Evolutionary conservation across 371 early-diverging fungal species (phyloP), one percentile per base, ranked within the genome.

Genomic region (Mucor velutinosus): DNA sequence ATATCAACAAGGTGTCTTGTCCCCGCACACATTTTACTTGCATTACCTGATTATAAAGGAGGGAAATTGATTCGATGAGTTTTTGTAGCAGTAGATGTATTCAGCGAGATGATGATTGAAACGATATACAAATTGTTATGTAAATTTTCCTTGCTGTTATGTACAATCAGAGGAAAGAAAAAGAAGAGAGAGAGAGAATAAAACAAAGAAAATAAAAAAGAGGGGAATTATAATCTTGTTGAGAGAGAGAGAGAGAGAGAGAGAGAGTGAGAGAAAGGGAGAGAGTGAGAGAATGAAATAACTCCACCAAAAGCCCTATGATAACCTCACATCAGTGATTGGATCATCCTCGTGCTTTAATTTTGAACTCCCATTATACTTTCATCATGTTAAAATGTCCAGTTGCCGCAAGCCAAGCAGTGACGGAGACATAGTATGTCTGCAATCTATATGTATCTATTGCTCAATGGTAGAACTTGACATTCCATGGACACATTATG

Each of bases 291-390:
- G 39, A 49, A 47, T 47, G 32, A 57, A 35, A 49, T 29, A 60
- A n/a, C 37, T 51, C 12, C 35, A 65, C 47, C 47, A 29, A 37
- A 15, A 37, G 39, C 25, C 51, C 58, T 56, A 53, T 21, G 27
- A 62, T 21, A 45, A 41, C 33, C 55, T 19, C 56, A 30, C 32
- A 35, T 68, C 68, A 39, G 65, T 72, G 76, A 69, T 70, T 69
- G 37, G 72, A 62, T 62, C 71, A 19, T 29, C 35, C 60, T 66
- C 61, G 53, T 60, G 60, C 51, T 39, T 65, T 12, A 74, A 60
- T 37, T 37, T 70, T 53, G 30, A 65, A 69, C n/a, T 64, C 63
- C 37, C 51, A 51, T 45, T 14, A n/a, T 8, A 73, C 39, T 53
- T 76, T 70, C 4, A 37, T 14, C 11, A 76, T 39, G 41, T 37